Conservation (phyloP, 116 monocot genomes). For the Iris pallida region DNA sequence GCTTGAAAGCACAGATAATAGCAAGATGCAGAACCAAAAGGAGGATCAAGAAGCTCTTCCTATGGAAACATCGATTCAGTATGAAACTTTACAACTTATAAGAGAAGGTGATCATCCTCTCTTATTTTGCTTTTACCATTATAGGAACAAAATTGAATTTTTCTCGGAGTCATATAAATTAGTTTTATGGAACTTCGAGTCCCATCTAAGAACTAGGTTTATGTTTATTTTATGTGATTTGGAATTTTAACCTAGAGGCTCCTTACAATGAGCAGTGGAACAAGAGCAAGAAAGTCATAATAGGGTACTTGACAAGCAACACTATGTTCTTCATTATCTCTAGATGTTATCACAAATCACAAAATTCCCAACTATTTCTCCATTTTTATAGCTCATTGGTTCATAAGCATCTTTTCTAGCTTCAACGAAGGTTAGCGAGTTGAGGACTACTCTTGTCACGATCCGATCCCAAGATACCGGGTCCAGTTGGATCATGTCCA, state of each 20-base stretch:
- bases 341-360: too few relatives aligned
- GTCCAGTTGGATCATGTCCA: too few relatives aligned
- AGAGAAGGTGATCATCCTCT: conserved; percentile 40
- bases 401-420: too few relatives aligned
- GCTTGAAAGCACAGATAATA: conserved; percentile 40
- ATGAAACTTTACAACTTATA: conserved; percentile 51
- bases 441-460: too few relatives aligned
- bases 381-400: too few relatives aligned
- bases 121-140: background rate
- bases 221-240: background rate
- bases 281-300: background rate
- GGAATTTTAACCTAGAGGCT: background rate
- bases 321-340: too few relatives aligned
- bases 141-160: background rate
- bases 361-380: too few relatives aligned
- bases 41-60: conserved; percentile 20
- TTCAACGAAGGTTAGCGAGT: too few relatives aligned
- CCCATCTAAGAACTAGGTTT: too few relatives aligned
- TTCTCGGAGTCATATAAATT: background rate
- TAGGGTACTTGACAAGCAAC: background rate
- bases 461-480: too few relatives aligned
- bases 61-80: conserved; percentile 35
- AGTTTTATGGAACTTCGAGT: background rate
- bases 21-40: conserved; percentile 9
- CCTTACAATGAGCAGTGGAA: background rate